Evolutionary conservation across 768 basidiomycete species (phyloP), one percentile per base, ranked within the genome.

Genomic region (Boletus pseudopeckii): DNA sequence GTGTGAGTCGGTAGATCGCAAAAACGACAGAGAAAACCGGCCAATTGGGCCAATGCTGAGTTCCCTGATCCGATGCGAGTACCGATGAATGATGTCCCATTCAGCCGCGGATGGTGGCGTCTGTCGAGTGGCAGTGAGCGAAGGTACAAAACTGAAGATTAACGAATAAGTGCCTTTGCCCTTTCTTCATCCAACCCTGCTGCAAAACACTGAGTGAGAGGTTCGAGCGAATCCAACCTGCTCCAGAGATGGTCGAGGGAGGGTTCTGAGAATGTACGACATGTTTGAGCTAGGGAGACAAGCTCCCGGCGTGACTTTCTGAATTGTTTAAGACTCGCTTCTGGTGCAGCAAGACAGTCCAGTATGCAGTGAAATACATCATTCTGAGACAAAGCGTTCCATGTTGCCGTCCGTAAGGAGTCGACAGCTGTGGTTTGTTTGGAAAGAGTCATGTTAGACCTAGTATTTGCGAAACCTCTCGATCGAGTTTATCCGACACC

Each of bases 171-270:
- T 36, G 22, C 40, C 42, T 17, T 24, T 32, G 28, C 36, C 13
- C 17, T 18, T 41, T 41, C 36, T 26, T 41, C 47, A 1, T 5
- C 26, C 7, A 42, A n/a, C 11, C n/a, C 48, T 5, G 24, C 8
- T 7, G 40, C 20, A 22, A 44, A 45, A 26, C 48, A 45, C 6
- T 11, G 41, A 45, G 38, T 9, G 26, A 57, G 54, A 1, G 56
- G 56, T 4, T 37, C 10, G 43, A 56, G 48, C 0, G 48, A 57
- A 34, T 40, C 37, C 24, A 57, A 11, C 9, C 14, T n/a, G 15
- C 54, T 22, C 56, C 48, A 50, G 7, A 50, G 39, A 42, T 34
- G 55, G 32, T 57, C 34, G 7, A 57, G 55, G 39, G 38, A 45
- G 11, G 43, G 39, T n/a, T 45, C 33, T n/a, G 39, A 45, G 38